These are phyloP conservation scores for Hymenoscyphus occultus DNA, from an alignment of 2,329 filamentous ascomycete genomes.

Conservation along the genomic window DNA sequence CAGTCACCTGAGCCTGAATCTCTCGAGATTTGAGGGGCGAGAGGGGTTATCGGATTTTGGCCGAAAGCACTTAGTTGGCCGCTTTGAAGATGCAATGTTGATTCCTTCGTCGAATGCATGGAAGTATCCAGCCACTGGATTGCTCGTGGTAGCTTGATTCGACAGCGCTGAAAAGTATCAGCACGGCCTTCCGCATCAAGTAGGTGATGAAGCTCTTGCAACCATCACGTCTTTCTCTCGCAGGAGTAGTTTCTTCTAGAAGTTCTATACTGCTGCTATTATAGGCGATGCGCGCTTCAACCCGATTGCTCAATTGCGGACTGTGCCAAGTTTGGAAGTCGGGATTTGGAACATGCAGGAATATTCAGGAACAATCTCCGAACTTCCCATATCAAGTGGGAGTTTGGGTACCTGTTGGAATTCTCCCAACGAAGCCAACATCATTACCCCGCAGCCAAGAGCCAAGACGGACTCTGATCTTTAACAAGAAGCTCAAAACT, in stretches of 20 bases:
- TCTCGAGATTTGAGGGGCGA: background rate
- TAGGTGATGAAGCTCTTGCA: conserved; percentile 6
- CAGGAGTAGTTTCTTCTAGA: background rate
- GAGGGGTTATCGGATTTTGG: background rate
- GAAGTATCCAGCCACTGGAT: background rate
- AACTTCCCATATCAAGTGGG: background rate
- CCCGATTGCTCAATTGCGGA: background rate
- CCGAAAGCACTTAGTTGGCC: background rate
- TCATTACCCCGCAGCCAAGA: conserved; percentile 10
- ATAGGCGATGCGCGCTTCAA: background rate
- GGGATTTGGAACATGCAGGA: background rate
- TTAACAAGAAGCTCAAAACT: conserved; percentile 13
- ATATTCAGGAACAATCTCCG: background rate
- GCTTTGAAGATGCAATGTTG: background rate
- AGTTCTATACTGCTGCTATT: background rate
- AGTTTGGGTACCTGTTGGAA: background rate
- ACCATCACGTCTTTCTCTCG: background rate
- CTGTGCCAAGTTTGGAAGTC: background rate
- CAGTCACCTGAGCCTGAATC: background rate
- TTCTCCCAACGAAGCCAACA: background rate
- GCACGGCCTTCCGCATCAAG: background rate
- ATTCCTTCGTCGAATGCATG: background rate
- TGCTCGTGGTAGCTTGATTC: background rate
- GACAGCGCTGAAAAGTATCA: background rate
- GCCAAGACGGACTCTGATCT: conserved; percentile 13